phyloP scores from a whole-genome alignment of 225 moss, liverwort and hornwort species.

The Bryoerythrophyllum caledonicum region DNA sequence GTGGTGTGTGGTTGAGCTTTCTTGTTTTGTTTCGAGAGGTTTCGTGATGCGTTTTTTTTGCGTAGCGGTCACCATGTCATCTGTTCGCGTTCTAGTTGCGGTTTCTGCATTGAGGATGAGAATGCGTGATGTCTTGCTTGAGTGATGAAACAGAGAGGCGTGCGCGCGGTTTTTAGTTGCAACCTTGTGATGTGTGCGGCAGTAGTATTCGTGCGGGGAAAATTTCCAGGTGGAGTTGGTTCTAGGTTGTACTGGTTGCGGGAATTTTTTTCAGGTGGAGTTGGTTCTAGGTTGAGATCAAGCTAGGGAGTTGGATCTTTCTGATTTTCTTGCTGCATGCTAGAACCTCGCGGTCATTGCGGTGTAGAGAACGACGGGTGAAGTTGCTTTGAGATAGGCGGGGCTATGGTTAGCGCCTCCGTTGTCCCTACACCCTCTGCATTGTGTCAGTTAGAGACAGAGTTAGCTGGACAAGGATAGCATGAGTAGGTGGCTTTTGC shows the following conservation, averaged over 20 bases:
- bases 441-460: constrained; percentile 12
- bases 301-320: neutral
- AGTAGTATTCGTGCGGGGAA: neutral
- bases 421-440: neutral
- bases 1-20: neutral
- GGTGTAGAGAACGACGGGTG: constrained; percentile 2
- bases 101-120: constrained; percentile 5
- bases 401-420: constrained; percentile 12
- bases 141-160: constrained; percentile 7
- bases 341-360: constrained; percentile 12
- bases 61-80: neutral
- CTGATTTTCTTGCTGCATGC: neutral
- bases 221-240: neutral
- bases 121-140: constrained; percentile 16
- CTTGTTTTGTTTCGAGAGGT: neutral
- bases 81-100: neutral
- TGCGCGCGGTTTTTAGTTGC: constrained; percentile 8
- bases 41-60: neutral
- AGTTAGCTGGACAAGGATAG: neutral
- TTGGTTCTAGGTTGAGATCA: neutral
- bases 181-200: constrained; percentile 1
- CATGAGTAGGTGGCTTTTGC: constrained; percentile 10
- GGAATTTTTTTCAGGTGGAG: neutral
- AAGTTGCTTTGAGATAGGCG: constrained; percentile 1
- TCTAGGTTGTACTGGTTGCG: neutral